Base-by-base conservation (phyloP, 805 yeast genomes). In the Lachancea cidri region DNA sequence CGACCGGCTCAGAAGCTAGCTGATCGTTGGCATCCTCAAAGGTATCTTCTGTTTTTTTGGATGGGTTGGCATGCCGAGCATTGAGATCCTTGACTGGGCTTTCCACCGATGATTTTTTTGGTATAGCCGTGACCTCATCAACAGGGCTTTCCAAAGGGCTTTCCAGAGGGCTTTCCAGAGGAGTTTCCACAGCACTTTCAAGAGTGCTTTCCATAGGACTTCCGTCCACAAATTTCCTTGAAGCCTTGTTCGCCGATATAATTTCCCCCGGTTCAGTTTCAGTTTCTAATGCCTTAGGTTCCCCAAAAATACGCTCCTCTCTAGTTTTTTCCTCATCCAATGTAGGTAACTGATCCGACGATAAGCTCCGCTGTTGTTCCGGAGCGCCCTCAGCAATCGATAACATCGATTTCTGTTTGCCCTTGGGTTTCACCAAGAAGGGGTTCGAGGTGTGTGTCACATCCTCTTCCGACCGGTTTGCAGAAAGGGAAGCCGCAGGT, bases 331-430 rank as follows among this genome's bases (percentile, higher is more conserved):
- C 47, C 33, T 44, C 47, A 29, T 34, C 31, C 16, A 44, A 31
- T 3, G 47, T 44, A n/a, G 44, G 44, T 9, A 43, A 41, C 33
- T 16, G 35, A 7, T 15, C 20, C 14, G 15, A 19, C 17, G 20
- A 38, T 11, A 18, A 8, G 13, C 6, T n/a, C 41, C 7, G 35
- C 30, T 22, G 7, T 11, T 7, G 9, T 13, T 13, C 16, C 13
- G 32, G 25, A 11, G 11, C 20, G 15, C 33, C 36, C 18, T 44
- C 45, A 1, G 57, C 61, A 42, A 57, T 54, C n/a, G 55, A 58
- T 2, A 57, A 45, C 57, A 55, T 50, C 2, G 60, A 57, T 53
- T 50, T 29, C 48, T 45, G 39, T 50, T 57, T 35, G 34, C 18
- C 31, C 33, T 36, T 35, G 16, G 39, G 38, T 11, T 35, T 38